These are phyloP conservation scores for Fusarium coicis DNA, from an alignment of 2,329 filamentous ascomycete species.

Conservation along the genomic window DNA sequence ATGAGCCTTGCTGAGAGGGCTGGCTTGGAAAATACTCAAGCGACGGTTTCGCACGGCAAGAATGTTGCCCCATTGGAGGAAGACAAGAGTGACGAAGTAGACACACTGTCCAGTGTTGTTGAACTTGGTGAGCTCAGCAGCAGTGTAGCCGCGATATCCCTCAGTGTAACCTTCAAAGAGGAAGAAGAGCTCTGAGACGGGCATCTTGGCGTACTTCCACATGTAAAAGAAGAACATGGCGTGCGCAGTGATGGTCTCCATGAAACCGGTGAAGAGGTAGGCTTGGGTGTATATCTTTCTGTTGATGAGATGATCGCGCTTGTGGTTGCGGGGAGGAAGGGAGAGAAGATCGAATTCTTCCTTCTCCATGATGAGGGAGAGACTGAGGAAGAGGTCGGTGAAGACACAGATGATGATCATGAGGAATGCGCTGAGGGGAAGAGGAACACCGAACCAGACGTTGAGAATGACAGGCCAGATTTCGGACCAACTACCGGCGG, in stretches of 20 bases:
- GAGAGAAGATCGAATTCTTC: constrained; percentile 64
- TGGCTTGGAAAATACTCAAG: constrained; percentile 62
- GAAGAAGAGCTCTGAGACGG: constrained; percentile 60
- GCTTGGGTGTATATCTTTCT: constrained; percentile 62
- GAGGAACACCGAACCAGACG: constrained; percentile 65
- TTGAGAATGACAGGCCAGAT: constrained; percentile 68
- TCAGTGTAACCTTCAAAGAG: constrained; percentile 59
- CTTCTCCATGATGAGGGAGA: constrained; percentile 65
- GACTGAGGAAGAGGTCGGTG: constrained; percentile 62
- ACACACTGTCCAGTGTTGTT: constrained; percentile 62
- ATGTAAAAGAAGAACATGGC: constrained; percentile 66
- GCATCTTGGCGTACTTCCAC: constrained; percentile 59
- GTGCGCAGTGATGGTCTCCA: constrained; percentile 62
- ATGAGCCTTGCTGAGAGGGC: constrained; percentile 57
- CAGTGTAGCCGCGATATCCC: constrained; percentile 61
- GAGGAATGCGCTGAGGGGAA: constrained; percentile 62
- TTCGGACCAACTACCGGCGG: constrained; percentile 65
- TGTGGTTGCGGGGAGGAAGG: constrained; percentile 61
- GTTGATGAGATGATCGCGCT: constrained; percentile 63
- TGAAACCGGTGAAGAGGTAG: constrained; percentile 63
- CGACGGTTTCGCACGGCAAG: constrained; percentile 62
- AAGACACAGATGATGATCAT: constrained; percentile 70
- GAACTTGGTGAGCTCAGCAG: constrained; percentile 58
- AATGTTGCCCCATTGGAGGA: constrained; percentile 66
- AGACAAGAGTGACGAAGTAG: constrained; percentile 65